Conservation (phyloP, 2,329 filamentous ascomycete genomes). For the Hypocreales sp. region DNA sequence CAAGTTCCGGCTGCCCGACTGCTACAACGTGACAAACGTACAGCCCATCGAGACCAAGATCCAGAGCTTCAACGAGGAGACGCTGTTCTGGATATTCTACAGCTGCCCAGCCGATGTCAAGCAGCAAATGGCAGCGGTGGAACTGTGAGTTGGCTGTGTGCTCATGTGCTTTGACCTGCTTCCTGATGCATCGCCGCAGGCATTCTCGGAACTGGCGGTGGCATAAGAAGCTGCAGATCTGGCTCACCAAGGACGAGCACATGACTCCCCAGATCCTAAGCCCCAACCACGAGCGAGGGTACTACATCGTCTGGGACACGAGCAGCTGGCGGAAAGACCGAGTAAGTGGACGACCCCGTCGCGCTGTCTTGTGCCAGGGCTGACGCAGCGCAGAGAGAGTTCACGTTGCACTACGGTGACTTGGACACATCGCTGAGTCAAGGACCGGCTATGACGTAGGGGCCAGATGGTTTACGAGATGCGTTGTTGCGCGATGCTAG, state of each 20-base stretch:
- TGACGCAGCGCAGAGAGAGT: slow-evolving; percentile 31
- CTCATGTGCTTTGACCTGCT: too few relatives aligned
- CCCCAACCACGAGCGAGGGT: slow-evolving; percentile 45
- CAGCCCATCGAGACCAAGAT: slow-evolving; percentile 51
- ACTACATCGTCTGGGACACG: slow-evolving; percentile 51
- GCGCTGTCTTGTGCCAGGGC: slow-evolving; percentile 5
- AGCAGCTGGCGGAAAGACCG: slow-evolving; percentile 46
- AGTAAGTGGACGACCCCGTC: slow-evolving; percentile 23
- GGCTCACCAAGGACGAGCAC: slow-evolving; percentile 52
- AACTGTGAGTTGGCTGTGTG: slow-evolving; percentile 32
- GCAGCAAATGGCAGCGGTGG: slow-evolving; percentile 46
- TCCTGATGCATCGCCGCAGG: too few relatives aligned
- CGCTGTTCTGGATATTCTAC: slow-evolving; percentile 56
- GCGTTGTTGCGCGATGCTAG: slow-evolving; percentile 3
- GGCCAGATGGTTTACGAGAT: slow-evolving; percentile 1
- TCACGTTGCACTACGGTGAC: slow-evolving; percentile 46
- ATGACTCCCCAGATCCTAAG: slow-evolving; percentile 47
- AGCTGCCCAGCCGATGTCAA: slow-evolving; percentile 47
- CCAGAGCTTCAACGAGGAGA: slow-evolving; percentile 52
- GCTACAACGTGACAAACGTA: slow-evolving; percentile 51
- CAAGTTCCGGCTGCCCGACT: slow-evolving; percentile 45
- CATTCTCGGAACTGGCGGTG: slow-evolving; percentile 52
- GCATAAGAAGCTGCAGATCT: slow-evolving; percentile 51
- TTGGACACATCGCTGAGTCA: slow-evolving; percentile 33
- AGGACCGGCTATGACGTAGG: slow-evolving; percentile 13